These are phyloP conservation scores for Heteromeles arbutifolia DNA, from an alignment of 306 rosid species.

Conservation along the genomic window DNA sequence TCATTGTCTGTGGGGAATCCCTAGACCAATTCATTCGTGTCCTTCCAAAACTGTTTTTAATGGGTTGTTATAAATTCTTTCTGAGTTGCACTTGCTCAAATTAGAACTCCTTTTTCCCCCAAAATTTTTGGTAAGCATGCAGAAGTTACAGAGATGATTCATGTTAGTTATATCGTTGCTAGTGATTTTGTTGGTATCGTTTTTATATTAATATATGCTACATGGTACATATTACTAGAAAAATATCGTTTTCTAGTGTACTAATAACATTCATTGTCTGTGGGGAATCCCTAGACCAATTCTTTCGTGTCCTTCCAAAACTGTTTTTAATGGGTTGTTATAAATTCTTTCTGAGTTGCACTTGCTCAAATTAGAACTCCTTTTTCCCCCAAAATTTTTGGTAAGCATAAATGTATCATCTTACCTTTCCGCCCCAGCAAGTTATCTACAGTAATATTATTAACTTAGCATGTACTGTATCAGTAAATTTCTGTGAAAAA, in stretches of 20 bases:
- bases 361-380: background rate
- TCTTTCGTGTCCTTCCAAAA: background rate
- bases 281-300: background rate
- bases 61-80: background rate
- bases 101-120: background rate
- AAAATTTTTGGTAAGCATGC: constrained; percentile 30
- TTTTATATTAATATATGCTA: background rate
- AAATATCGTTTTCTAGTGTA: background rate
- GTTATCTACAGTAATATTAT: background rate
- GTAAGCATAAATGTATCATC: background rate
- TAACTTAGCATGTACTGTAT: background rate
- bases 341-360: background rate
- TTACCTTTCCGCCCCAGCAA: background rate
- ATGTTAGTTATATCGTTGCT: constrained; percentile 43
- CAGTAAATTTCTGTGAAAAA: background rate
- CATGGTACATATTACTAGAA: background rate
- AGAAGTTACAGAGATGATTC: constrained; percentile 98
- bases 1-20: background rate
- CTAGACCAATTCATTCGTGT: background rate
- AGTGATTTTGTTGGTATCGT: background rate
- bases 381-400: background rate
- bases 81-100: background rate
- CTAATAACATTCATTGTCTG: background rate
- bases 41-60: background rate
- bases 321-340: background rate